A percentile compares a stretch with the other conserved stretches of the same genome.
These are phyloP conservation scores for Rutstroemia sp. DNA, from an alignment of 2,329 filamentous ascomycete genomes.

Conservation along the genomic window DNA sequence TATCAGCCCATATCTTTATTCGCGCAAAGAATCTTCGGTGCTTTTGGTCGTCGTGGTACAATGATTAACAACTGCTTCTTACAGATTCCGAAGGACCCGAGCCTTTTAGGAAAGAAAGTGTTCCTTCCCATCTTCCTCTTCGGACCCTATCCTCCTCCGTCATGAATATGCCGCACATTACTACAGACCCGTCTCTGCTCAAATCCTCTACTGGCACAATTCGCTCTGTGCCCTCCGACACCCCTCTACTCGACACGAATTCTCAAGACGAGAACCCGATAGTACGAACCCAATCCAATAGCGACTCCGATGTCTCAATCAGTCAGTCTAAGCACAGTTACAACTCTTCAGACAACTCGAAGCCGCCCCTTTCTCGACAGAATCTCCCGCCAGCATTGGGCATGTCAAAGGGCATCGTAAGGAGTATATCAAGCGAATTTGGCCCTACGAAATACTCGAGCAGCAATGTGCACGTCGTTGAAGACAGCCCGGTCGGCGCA, in stretches of 20 bases:
- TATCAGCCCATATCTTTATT: neutral
- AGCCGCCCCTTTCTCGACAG: slow-evolving; percentile 19
- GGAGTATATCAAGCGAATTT: slow-evolving; percentile 28
- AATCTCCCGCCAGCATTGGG: slow-evolving; percentile 14
- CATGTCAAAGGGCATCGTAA: slow-evolving; percentile 13
- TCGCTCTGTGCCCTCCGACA: slow-evolving; percentile 24
- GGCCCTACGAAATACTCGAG: slow-evolving; percentile 19
- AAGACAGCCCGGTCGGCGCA: slow-evolving; percentile 10
- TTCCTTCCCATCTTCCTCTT: slow-evolving; percentile 7
- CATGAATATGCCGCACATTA: slow-evolving; percentile 23
- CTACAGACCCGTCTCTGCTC: slow-evolving; percentile 6
- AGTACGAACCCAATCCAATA: slow-evolving; percentile 12
- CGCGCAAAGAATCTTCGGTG: neutral
- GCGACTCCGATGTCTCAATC: slow-evolving; percentile 17
- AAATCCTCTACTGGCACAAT: slow-evolving; percentile 22
- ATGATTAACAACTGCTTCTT: slow-evolving; percentile 1
- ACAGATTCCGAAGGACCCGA: slow-evolving; percentile 2
- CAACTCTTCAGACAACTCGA: slow-evolving; percentile 12
- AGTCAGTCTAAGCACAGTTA: slow-evolving; percentile 14
- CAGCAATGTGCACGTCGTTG: slow-evolving; percentile 16
- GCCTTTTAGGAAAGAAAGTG: neutral
- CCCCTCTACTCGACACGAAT: slow-evolving; percentile 11
- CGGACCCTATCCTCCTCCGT: slow-evolving; percentile 13
- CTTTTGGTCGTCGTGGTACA: neutral
- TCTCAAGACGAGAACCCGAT: slow-evolving; percentile 4